Conservation (phyloP, 345 rosid species). For the Ceriops tagal region DNA sequence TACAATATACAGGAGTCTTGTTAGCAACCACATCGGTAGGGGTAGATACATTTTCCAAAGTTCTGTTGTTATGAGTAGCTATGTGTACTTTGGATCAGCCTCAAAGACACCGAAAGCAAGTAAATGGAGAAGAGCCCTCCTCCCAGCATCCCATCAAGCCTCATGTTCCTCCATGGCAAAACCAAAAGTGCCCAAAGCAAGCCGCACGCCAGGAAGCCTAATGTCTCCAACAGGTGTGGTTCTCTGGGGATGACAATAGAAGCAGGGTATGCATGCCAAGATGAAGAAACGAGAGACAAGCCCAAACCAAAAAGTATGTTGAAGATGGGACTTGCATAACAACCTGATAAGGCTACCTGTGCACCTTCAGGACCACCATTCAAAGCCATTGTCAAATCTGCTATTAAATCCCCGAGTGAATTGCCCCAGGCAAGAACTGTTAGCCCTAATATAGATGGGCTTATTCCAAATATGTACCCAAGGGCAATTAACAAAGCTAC, state of each 20-base stretch:
- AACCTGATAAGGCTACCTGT: conserved; percentile 74
- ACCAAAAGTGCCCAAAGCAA: conserved; percentile 78
- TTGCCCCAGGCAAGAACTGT: conserved; percentile 96
- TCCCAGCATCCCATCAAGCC: conserved; percentile 59
- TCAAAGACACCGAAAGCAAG: conserved; percentile 46
- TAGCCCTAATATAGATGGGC: conserved; percentile 70
- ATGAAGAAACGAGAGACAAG: conserved; percentile 54
- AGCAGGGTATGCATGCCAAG: conserved; percentile 53
- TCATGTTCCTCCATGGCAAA: conserved; percentile 65
- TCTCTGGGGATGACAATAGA: conserved; percentile 47
- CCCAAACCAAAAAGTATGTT: conserved; percentile 76
- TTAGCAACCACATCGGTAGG: neutral
- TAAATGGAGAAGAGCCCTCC: conserved; percentile 68
- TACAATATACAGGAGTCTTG: neutral
- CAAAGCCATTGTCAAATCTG: conserved; percentile 64
- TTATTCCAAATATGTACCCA: conserved; percentile 57
- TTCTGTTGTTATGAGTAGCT: neutral
- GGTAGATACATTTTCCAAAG: neutral
- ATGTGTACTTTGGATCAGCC: conserved; percentile 38
- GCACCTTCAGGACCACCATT: conserved; percentile 68
- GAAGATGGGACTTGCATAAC: conserved; percentile 88
- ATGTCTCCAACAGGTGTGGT: conserved; percentile 58
- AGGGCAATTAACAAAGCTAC: conserved; percentile 67
- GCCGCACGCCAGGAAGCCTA: conserved; percentile 60
- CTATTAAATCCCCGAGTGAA: conserved; percentile 74